phyloP scores from a whole-genome alignment of 164 flowering plant genomes.

The Litsea cubeba region DNA sequence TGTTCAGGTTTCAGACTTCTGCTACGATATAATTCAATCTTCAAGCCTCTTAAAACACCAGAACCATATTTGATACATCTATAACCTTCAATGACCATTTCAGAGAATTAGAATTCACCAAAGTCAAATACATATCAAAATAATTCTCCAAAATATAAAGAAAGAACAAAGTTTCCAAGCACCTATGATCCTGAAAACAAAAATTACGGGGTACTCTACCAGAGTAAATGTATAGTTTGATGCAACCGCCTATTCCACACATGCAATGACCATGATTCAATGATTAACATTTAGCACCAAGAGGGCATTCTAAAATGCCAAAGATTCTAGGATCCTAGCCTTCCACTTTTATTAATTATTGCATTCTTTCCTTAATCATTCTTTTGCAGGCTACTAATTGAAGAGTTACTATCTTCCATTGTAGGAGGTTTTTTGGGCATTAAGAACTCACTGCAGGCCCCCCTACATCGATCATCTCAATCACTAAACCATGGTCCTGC shows the following conservation, averaged over 20 bases:
- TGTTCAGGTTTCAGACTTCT: background rate
- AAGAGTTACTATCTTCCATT: no score
- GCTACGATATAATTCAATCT: constrained; percentile 4
- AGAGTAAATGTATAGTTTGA: background rate
- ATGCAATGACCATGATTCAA: background rate
- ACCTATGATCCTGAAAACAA: background rate
- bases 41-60: background rate
- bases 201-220: background rate
- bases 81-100: background rate
- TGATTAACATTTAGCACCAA: background rate
- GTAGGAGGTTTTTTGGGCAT: background rate
- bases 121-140: background rate
- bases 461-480: background rate
- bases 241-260: background rate
- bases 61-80: background rate
- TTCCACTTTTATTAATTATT: no score
- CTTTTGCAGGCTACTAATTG: background rate
- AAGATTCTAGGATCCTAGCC: background rate
- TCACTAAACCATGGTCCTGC: background rate
- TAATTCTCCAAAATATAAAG: background rate
- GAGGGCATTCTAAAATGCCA: background rate
- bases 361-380: background rate
- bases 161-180: background rate
- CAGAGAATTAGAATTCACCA: background rate
- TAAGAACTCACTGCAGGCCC: background rate